Evolutionary conservation across 352 stramenopile genomes (phyloP), one percentile per base, ranked within the genome.

Genomic region (Phytophthora pseudosyringae): DNA sequence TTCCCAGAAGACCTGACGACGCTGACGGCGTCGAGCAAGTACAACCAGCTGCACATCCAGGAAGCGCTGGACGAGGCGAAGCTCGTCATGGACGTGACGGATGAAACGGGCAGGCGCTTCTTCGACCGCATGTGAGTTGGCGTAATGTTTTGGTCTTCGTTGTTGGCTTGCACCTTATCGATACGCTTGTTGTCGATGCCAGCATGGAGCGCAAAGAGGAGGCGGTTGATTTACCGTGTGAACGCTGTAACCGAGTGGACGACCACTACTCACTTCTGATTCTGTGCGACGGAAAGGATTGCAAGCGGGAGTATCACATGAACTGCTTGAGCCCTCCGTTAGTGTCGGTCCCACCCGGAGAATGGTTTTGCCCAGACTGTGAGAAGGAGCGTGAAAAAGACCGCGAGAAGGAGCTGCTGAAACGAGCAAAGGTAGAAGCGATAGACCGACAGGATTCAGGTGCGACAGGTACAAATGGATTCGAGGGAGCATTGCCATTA

Each of bases 261-360:
- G 81, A 92, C 32, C 81, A 94, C 62, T 91, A 87, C 41, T 94
- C 86, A 45, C 76, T 90, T 55, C 63, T 93, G 5, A 92, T 95
- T 57, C 68, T 95, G n/a, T 96, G 88, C 46, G 88, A 96, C 35
- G 86, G 86, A 16, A 77, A 89, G 31, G 75, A 86, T 45, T 96
- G 88, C 67, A 90, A 91, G 56, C 81, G 83, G 1, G 86, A 94
- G 66, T 96, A 91, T 64, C 88, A 96, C 64, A 94, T 94, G 84
- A 88, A 90, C 41, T 96, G 88, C 48, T 68, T 96, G 28, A 78
- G 43, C 13, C 88, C 88, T 7, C 88, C 88, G 16, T 70, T 96
- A 6, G 58, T 78, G 10, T 47, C 69, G 7, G 76, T 95, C 12
- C 88, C 88, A 6, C 67, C 73, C 25, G 88, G 88, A 7, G 71